Evolutionary conservation across 2,329 filamentous ascomycete genomes (phyloP), one percentile per base, ranked within the genome.

Genomic region (Aureobasidium sp.): DNA sequence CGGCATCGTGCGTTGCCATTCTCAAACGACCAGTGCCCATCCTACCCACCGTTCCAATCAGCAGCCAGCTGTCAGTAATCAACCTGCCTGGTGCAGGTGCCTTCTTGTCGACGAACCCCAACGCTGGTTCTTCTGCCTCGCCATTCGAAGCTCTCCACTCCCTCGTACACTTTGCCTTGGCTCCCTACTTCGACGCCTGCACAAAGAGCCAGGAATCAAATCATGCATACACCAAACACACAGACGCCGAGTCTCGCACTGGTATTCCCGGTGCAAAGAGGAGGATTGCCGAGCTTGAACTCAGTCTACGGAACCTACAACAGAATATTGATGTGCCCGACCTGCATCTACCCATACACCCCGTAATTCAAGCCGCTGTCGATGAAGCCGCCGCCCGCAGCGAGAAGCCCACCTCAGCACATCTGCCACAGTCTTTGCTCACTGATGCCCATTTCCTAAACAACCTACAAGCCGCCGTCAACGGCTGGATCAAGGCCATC

Each of bases 261-360:
- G 94, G 94, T 64, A 92, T 99, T 65, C 91, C 94, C 17, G 91
- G 93, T n/a, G 93, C 94, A 22, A 96, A 96, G 81, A 96, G 96
- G 83, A 90, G 91, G 71, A 87, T 97, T 74, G 94, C 93, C 56
- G 95, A 99, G 74, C 78, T 99, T 67, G 92, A 96, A 74, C 81
- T 96, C 68, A 94, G 89, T 67, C 79, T 99, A 70, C 82, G 91
- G 62, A 93, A 99, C 71, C 81, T 99, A 60, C 92, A 97, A 75
- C 92, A 99, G 75, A 97, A 99, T 75, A 91, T 96, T 61, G 95
- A 99, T 75, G 97, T 99, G 59, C 94, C 94, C 22, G 91, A 96
- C 69, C 83, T 97, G 57, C 88, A 90, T 19, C 79, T 99, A 65
- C 86, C 90, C 12, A 87, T 97, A 67, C 92, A 97, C 70, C 89